These are phyloP conservation scores for Keithomyces neogunnii DNA, from an alignment of 2,329 filamentous ascomycete species.

Conservation along the genomic window DNA sequence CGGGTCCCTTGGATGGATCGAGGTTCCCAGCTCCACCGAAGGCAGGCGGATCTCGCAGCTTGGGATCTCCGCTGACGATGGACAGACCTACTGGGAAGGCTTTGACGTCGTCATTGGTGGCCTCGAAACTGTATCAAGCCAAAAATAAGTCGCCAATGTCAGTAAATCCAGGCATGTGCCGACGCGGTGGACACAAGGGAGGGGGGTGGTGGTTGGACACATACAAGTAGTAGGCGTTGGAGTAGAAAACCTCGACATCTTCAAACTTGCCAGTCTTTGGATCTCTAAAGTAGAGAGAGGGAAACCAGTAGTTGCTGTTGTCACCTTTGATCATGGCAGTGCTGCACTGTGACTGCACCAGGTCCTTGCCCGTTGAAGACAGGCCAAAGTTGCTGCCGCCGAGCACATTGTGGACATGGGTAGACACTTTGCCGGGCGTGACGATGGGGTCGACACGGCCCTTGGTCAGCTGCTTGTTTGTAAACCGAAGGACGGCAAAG, in stretches of 20 bases:
- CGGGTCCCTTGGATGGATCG: constrained; percentile 40
- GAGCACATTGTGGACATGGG: constrained; percentile 63
- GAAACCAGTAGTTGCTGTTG: constrained; percentile 71
- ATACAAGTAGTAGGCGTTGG: constrained; percentile 70
- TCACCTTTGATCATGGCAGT: constrained; percentile 62
- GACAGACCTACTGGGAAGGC: constrained; percentile 64
- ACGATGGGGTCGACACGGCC: constrained; percentile 62
- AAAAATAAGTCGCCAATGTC: neutral
- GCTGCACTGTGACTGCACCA: constrained; percentile 57
- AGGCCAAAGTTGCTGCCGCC: constrained; percentile 61
- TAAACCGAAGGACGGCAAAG: constrained; percentile 64
- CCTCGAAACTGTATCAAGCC: constrained; percentile 39
- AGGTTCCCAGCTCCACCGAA: constrained; percentile 41
- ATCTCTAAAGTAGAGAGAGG: constrained; percentile 59
- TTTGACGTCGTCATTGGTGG: constrained; percentile 55
- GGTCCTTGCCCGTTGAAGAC: constrained; percentile 50
- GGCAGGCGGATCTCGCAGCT: constrained; percentile 47
- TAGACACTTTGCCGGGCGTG: constrained; percentile 45
- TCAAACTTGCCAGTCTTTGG: constrained; percentile 54
- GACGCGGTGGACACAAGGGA: no score
- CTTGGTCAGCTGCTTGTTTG: constrained; percentile 53
- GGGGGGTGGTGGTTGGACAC: constrained; percentile 9
- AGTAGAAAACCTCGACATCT: constrained; percentile 60
- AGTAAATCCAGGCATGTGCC: no score
- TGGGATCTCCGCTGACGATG: constrained; percentile 60